Conservation (phyloP, 2,329 filamentous ascomycete genomes). For the Talaromyces amestolkiae region DNA sequence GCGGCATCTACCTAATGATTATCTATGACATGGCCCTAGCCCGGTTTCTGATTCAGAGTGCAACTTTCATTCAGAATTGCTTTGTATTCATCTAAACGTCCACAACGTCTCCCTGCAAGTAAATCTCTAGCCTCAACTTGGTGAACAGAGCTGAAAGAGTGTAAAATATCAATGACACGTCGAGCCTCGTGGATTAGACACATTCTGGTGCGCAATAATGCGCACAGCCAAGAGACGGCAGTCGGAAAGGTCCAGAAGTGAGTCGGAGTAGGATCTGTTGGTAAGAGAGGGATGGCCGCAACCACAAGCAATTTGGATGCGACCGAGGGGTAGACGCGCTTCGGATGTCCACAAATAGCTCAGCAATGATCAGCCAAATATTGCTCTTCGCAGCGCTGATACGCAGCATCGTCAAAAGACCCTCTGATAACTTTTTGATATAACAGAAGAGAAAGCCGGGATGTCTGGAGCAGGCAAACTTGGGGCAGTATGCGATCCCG, state of each 20-base stretch:
- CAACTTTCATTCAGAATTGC: constrained; percentile 4
- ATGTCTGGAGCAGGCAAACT: neutral
- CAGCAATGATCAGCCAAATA: neutral
- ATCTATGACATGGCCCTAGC: constrained; percentile 25
- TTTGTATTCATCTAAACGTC: constrained; percentile 11
- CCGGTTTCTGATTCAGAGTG: neutral
- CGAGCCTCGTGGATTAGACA: neutral
- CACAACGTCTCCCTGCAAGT: neutral
- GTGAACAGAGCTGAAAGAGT: neutral
- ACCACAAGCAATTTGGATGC: constrained; percentile 5
- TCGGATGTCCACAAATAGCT: neutral
- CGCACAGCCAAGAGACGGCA: neutral
- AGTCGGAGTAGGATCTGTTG: neutral
- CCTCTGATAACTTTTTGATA: neutral
- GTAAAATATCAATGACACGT: constrained; percentile 1
- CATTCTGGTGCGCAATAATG: neutral
- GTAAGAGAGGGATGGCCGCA: neutral
- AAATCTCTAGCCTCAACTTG: neutral
- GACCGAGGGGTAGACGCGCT: neutral
- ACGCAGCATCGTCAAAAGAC: neutral
- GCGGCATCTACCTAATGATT: constrained; percentile 25
- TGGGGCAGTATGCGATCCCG: neutral
- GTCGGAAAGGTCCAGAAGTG: neutral
- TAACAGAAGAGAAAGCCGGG: neutral
- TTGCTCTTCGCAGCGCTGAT: neutral